These are phyloP conservation scores for Cystofilobasidium macerans DNA, from an alignment of 768 basidiomycete species.

Conservation along the genomic window DNA sequence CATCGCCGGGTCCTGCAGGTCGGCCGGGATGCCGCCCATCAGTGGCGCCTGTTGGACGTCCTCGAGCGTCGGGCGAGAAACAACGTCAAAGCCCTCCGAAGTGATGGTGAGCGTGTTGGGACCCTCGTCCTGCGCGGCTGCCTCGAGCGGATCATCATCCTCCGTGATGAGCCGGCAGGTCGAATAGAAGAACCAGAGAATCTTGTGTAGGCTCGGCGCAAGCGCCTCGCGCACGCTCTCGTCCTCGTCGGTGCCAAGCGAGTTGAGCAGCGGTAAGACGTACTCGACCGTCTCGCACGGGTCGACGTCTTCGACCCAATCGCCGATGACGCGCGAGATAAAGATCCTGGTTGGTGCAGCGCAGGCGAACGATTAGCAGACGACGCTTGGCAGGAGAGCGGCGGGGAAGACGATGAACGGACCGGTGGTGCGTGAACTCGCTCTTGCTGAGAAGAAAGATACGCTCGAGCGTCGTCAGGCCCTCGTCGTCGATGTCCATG, in stretches of 20 bases:
- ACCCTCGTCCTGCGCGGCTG: neutral
- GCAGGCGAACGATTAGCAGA: neutral
- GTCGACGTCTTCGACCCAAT: constrained; percentile 59
- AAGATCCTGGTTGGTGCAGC: constrained; percentile 48
- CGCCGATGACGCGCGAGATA: constrained; percentile 73
- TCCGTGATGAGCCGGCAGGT: constrained; percentile 58
- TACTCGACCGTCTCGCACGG: constrained; percentile 86
- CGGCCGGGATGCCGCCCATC: neutral
- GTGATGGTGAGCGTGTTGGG: constrained; percentile 22
- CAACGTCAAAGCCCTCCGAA: constrained; percentile 33
- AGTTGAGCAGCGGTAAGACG: constrained; percentile 76
- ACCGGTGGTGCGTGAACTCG: constrained; percentile 54
- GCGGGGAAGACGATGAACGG: constrained; percentile 27
- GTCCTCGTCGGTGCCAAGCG: constrained; percentile 76
- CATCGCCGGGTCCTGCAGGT: neutral
- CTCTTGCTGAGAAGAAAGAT: constrained; percentile 83
- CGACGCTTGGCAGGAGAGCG: too few species aligned
- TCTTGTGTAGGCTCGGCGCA: constrained; percentile 60
- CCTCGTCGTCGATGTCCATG: constrained; percentile 59
- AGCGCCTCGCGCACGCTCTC: constrained; percentile 81
- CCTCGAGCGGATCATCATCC: constrained; percentile 34
- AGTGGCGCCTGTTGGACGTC: constrained; percentile 19
- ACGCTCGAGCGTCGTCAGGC: constrained; percentile 71
- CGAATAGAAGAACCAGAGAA: constrained; percentile 89
- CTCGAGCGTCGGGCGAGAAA: constrained; percentile 29